Evolutionary conservation across 371 early-diverging fungal species (phyloP), one percentile per base, ranked within the genome.

Genomic region (Chytridium lagenaria): DNA sequence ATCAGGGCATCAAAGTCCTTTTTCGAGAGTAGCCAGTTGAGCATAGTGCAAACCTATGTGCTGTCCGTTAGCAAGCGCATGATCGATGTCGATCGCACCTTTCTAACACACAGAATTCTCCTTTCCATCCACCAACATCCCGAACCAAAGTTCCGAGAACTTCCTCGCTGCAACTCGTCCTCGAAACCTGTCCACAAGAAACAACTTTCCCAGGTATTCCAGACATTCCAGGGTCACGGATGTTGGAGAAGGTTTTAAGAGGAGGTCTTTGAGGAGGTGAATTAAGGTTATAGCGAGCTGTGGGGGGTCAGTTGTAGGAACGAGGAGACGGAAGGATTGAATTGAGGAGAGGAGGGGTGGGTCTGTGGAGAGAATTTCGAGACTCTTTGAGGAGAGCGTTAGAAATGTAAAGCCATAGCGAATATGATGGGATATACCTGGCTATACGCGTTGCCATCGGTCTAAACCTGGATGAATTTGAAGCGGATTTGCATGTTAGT

Each of bases 21-120:
- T 37, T 61, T 61, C 7, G 61, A 61, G 12, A 61, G n/a, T 2
- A 61, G 10, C 61, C 7, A 22, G 34, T 61, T 61, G 36, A 61
- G 61, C 7, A 61, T 28, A 7, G 16, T 23, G 36, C 61, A 61
- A 2, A 34, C 36, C 55, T n/a, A 26, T 5, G n/a, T n/a, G n/a
- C n/a, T n/a, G n/a, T n/a, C n/a, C n/a, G n/a, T n/a, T n/a, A n/a
- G n/a, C n/a, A n/a, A n/a, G n/a, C n/a, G n/a, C n/a, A n/a, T n/a
- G n/a, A n/a, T n/a, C n/a, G n/a, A n/a, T n/a, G n/a, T n/a, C n/a
- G n/a, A n/a, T n/a, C 15, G 57, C 30, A 19, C 22, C 57, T 55
- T 26, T 55, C 30, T 55, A 22, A 55, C 30, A 55, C 30, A 30
- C 57, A 23, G 26, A 55, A 55, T 15, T 10, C 22, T 7, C 57